phyloP scores from a whole-genome alignment of 306 rosid genomes.

The Lablab purpureus region DNA sequence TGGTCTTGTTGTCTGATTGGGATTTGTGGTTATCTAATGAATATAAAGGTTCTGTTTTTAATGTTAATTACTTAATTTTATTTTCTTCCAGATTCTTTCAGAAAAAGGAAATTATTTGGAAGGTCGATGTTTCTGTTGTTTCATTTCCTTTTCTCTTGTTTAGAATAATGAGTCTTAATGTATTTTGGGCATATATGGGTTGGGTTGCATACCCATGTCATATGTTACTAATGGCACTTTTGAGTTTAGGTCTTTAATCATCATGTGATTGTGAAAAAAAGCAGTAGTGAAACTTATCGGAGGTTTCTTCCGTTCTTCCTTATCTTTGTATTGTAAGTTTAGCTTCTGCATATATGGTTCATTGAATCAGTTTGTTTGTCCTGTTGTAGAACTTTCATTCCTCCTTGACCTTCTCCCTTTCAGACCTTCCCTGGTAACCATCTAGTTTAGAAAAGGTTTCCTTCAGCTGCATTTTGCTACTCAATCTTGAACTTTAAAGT shows the following conservation, averaged over 20 bases:
- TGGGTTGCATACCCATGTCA: not conserved
- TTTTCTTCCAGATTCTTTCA: not conserved
- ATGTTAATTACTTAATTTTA: not conserved
- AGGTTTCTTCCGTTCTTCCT: constrained; percentile 3
- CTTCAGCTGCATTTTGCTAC: not conserved
- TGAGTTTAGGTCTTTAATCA: not conserved
- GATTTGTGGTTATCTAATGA: not conserved
- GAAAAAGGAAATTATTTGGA: not conserved
- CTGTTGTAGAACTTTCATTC: not conserved
- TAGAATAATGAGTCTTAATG: not conserved
- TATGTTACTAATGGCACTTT: not conserved
- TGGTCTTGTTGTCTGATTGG: not conserved
- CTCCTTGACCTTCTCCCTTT: not conserved
- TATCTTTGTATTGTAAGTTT: not conserved
- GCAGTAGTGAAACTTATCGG: not conserved
- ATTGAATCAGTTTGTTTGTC: not conserved
- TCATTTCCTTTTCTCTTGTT: constrained; percentile 2
- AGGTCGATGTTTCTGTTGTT: not conserved
- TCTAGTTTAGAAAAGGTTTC: not conserved
- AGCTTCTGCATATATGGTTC: not conserved
- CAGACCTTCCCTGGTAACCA: not conserved
- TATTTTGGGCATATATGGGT: not conserved
- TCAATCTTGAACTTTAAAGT: not conserved
- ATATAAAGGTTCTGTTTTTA: not conserved
- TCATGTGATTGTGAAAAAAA: not conserved